A percentile compares a stretch with the other conserved stretches of the same genome.
Evolutionary conservation across 2,329 filamentous ascomycete genomes (phyloP).

Genomic region (Pyricularia sp.): DNA sequence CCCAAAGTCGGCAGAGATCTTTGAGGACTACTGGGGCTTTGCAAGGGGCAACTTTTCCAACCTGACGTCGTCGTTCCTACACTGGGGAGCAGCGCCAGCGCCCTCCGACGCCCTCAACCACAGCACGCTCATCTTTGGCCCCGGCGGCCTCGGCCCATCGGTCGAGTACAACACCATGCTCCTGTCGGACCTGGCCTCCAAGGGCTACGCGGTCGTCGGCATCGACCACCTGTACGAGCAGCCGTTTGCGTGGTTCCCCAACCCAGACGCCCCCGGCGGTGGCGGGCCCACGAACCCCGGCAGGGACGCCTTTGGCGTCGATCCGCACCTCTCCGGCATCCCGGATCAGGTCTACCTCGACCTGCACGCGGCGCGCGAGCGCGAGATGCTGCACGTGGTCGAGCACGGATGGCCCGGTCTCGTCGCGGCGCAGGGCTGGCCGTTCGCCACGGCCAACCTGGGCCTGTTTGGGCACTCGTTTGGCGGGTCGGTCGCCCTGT

Average conservation of each 20-base stretch:
- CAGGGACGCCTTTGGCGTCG: not conserved
- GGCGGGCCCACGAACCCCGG: not conserved
- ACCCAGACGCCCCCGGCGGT: conserved; percentile 4
- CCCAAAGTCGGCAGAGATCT: conserved; percentile 1
- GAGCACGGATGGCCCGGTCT: conserved; percentile 5
- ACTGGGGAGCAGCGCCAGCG: conserved; percentile 11
- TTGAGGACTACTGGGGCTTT: conserved; percentile 41
- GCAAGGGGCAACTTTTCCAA: conserved; percentile 55
- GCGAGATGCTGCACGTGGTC: conserved; percentile 7
- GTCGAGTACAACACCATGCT: conserved; percentile 6
- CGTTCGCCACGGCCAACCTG: conserved; percentile 5
- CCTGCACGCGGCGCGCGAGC: conserved; percentile 2
- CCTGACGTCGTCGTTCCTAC: conserved; percentile 8
- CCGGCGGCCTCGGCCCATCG: conserved; percentile 19
- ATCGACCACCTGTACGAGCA: conserved; percentile 9
- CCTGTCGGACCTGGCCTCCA: conserved; percentile 7
- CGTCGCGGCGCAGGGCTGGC: not conserved
- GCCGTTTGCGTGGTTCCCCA: conserved; percentile 7
- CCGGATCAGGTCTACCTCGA: not conserved
- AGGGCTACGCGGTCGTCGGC: conserved; percentile 6
- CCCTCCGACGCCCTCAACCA: conserved; percentile 8
- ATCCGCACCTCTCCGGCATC: not conserved
- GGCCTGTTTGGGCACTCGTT: conserved; percentile 8
- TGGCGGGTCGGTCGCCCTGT: conserved; percentile 6
- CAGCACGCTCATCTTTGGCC: conserved; percentile 12